phyloP scores from a whole-genome alignment of 2,329 filamentous ascomycete genomes.

The Chaetomiaceae sp. region DNA sequence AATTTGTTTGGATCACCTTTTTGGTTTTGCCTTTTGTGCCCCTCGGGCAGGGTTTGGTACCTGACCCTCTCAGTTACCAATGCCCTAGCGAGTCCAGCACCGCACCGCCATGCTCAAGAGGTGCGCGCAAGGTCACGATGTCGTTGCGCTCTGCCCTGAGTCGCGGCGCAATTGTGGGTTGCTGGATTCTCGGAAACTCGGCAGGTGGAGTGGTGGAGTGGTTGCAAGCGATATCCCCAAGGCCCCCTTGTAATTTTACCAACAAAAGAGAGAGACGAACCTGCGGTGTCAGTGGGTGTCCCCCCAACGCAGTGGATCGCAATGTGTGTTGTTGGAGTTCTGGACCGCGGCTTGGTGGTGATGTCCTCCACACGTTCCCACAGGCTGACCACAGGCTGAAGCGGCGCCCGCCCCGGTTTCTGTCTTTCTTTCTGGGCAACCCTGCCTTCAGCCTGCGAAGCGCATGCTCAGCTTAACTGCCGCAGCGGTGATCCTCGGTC shows the following conservation, averaged over 20 bases:
- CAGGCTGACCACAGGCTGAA: no score
- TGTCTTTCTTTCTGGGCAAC: not conserved
- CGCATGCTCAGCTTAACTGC: not conserved
- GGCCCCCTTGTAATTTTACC: not conserved
- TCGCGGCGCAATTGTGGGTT: no score
- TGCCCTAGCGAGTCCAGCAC: not conserved
- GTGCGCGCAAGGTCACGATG: no score
- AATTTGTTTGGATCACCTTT: not conserved
- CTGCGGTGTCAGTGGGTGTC: not conserved
- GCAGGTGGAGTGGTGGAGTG: not conserved
- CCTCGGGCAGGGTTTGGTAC: not conserved
- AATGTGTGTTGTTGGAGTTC: not conserved
- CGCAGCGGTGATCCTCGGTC: not conserved
- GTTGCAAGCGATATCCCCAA: not conserved
- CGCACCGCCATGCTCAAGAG: no score
- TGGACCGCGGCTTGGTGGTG: not conserved
- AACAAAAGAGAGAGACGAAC: not conserved
- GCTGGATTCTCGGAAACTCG: no score
- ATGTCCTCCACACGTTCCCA: not conserved
- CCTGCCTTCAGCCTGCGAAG: no score
- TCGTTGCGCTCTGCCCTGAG: no score
- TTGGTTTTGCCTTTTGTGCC: not conserved
- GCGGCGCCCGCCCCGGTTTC: constrained; percentile 1
- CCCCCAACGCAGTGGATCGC: not conserved
- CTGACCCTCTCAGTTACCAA: no score